Evolutionary conservation across 2,329 filamentous ascomycete genomes (phyloP), one percentile per base, ranked within the genome.

Genomic region (Colletotrichum truncatum): DNA sequence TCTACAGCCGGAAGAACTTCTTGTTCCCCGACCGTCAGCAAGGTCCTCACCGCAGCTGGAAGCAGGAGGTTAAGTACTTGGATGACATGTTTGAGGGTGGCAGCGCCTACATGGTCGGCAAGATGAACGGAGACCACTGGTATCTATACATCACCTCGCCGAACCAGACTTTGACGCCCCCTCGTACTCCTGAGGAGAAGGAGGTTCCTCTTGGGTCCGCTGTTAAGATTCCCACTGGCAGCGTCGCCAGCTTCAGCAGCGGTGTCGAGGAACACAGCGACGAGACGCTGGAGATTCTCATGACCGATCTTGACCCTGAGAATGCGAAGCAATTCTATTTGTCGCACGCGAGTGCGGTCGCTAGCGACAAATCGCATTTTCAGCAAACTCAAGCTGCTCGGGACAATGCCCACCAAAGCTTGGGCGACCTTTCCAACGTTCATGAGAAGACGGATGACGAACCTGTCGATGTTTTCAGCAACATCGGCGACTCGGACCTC

Each of bases 41-140:
- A 62, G 94, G 94, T 7, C 96, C 96, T 58, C 96, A 99, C 80
- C 91, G 94, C 68, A 98, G 94, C 89, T 99, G 96, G 96, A 92
- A 94, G 71, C 92, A 98, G 76, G 96, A 99, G 78, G 95, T 98
- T 74, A 91, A 91, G 73, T 97, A 91, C 73, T 86, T 99, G 68
- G 96, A 99, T 80, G 91, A 92, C 76, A 93, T 94, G 79, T 98
- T 99, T 76, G 85, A 92, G 67, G 91, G 93, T 61, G 96, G 96
- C 59, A 98, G 95, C 78, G 96, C 96, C 53, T 99, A 99, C 80
- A 97, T 98, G 94, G 97, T 99, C 70, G 96, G 96, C 74, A 98
- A 98, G 82, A 98, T 98, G 95, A 99, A 99, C 72, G 95, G 96
- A 64, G 96, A 99, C 78, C 96, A 99, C 74, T 99, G 96, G 96